Conservation (phyloP, 305 asterid species). For the Plantago lanceolata region DNA sequence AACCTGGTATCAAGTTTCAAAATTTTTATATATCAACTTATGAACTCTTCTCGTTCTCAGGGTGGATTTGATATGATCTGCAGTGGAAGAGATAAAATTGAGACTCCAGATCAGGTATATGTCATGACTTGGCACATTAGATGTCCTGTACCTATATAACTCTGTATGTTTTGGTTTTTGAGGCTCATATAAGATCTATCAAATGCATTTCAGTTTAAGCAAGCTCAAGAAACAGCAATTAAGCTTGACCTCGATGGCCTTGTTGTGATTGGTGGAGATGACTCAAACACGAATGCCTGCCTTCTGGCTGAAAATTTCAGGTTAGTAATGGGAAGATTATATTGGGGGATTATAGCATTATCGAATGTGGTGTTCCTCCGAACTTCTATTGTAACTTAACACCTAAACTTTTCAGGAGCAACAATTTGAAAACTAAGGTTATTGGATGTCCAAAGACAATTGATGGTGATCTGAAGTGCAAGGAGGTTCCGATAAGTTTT, state of each 20-base stretch:
- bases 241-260: constrained; percentile 97
- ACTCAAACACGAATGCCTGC: constrained; percentile 97
- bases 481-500: constrained; percentile 92
- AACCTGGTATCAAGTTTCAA: too few species aligned
- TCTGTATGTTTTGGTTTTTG: constrained; percentile 19
- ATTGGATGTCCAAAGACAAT: constrained; percentile 98
- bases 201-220: constrained; percentile 62
- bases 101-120: constrained; percentile 92
- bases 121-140: too few species aligned
- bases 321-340: constrained; percentile 24
- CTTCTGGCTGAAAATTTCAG: constrained; percentile 93
- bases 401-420: constrained; percentile 47
- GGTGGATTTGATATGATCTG: constrained; percentile 98
- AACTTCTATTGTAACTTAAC: background rate
- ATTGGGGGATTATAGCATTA: background rate
- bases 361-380: constrained; percentile 11
- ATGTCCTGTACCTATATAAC: too few species aligned
- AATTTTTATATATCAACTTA: too few species aligned
- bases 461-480: constrained; percentile 91
- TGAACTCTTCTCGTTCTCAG: constrained; percentile 32
- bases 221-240: constrained; percentile 84
- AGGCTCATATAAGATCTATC: constrained; percentile 26
- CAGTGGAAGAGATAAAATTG: constrained; percentile 99
- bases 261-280: constrained; percentile 98
- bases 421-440: constrained; percentile 79